These are phyloP conservation scores for Coniochaeta sp. DNA, from an alignment of 2,329 filamentous ascomycete genomes.

Conservation along the genomic window DNA sequence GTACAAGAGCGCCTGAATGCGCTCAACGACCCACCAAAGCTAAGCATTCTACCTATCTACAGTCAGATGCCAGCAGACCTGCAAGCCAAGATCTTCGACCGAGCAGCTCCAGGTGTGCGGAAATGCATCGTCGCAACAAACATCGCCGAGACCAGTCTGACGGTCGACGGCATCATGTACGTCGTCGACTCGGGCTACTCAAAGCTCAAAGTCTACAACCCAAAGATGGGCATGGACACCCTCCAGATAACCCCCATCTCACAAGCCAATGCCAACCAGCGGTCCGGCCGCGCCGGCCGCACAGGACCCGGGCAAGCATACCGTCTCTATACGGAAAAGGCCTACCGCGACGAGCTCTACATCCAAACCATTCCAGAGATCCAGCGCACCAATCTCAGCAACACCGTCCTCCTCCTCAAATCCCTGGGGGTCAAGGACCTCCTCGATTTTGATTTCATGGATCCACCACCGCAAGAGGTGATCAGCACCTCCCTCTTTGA, in stretches of 20 bases:
- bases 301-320: constrained; percentile 95
- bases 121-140: constrained; percentile 99
- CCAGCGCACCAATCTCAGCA: constrained; percentile 89
- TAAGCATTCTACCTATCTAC: constrained; percentile 95
- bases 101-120: constrained; percentile 78
- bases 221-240: constrained; percentile 98
- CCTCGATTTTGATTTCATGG: constrained; percentile 98
- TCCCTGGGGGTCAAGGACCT: constrained; percentile 90
- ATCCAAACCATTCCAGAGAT: constrained; percentile 97
- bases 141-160: constrained; percentile 95
- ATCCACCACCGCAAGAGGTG: constrained; percentile 93
- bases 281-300: constrained; percentile 85
- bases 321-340: constrained; percentile 86
- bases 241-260: constrained; percentile 96
- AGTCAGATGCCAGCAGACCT: constrained; percentile 98
- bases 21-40: constrained; percentile 88
- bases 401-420: constrained; percentile 90
- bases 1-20: constrained; percentile 80
- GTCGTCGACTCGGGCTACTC: constrained; percentile 95
- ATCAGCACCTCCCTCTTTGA: constrained; percentile 97
- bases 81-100: constrained; percentile 96
- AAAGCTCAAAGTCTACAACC: constrained; percentile 98
- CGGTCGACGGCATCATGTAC: constrained; percentile 98
- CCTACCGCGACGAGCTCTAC: constrained; percentile 93
- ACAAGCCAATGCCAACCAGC: constrained; percentile 89